Conservation (phyloP, 768 basidiomycete genomes). For the Lentinula detonsa region DNA sequence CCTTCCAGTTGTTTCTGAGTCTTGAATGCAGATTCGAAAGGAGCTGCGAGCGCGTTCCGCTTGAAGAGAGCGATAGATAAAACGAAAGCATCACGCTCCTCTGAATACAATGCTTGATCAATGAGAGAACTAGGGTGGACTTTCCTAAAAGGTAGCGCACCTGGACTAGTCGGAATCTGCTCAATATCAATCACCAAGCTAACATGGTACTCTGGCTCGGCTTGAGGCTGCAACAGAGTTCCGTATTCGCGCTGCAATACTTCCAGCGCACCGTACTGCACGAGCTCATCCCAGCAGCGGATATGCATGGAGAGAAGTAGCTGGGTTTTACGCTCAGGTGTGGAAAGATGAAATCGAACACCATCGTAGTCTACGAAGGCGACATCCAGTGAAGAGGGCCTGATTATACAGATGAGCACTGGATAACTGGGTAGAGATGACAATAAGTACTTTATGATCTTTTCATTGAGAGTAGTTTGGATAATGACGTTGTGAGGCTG, state of each 20-base stretch:
- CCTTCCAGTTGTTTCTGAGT: slow-evolving; percentile 80
- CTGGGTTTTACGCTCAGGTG: slow-evolving; percentile 75
- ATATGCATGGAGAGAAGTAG: slow-evolving; percentile 94
- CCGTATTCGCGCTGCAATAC: slow-evolving; percentile 83
- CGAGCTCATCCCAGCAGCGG: slow-evolving; percentile 94
- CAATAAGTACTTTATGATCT: slow-evolving; percentile 63
- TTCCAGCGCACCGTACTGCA: slow-evolving; percentile 77
- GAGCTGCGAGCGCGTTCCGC: slow-evolving; percentile 90
- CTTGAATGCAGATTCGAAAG: slow-evolving; percentile 85
- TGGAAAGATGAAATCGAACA: slow-evolving; percentile 90
- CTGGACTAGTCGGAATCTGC: slow-evolving; percentile 71
- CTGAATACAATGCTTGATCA: slow-evolving; percentile 32
- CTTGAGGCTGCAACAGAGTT: slow-evolving; percentile 51
- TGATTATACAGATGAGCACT: slow-evolving; percentile 24
- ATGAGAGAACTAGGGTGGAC: neutral
- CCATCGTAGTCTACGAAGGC: slow-evolving; percentile 98
- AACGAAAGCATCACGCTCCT: slow-evolving; percentile 74
- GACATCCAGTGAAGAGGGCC: slow-evolving; percentile 88
- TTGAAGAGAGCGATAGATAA: slow-evolving; percentile 81
- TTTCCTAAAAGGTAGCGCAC: slow-evolving; percentile 33
- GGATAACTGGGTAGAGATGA: slow-evolving; percentile 8
- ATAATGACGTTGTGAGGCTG: slow-evolving; percentile 93
- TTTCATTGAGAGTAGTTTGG: slow-evolving; percentile 82
- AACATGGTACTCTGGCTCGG: slow-evolving; percentile 87
- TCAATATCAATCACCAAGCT: slow-evolving; percentile 86